Evolutionary conservation across 192 early-diverging fungal genomes (phyloP).

Genomic region (Phycomyces blakesleeanus): DNA sequence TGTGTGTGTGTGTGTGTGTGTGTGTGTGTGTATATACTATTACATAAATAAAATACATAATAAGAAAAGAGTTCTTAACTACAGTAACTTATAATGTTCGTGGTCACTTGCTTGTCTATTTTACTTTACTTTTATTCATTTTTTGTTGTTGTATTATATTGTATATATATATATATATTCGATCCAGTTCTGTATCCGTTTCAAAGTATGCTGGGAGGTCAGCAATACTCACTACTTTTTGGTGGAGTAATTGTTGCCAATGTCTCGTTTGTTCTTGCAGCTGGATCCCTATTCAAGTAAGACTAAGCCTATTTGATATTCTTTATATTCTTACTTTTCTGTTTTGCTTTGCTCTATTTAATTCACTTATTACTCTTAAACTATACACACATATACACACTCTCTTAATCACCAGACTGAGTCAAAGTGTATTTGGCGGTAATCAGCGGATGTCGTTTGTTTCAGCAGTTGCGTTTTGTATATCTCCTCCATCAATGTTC

Average conservation of each 20-base stretch:
- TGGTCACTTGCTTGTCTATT: no score
- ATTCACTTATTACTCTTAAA: neutral
- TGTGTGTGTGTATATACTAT: no score
- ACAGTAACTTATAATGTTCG: no score
- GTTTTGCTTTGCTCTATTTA: no score
- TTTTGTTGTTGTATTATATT: neutral
- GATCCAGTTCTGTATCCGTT: slow-evolving; percentile 52
- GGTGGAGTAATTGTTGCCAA: slow-evolving; percentile 76
- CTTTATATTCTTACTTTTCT: no score
- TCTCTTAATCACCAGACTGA: slow-evolving; percentile 26
- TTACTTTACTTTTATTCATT: neutral
- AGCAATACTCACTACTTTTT: slow-evolving; percentile 44
- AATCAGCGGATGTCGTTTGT: slow-evolving; percentile 55
- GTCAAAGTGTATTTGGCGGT: slow-evolving; percentile 5
- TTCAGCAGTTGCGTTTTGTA: slow-evolving; percentile 65
- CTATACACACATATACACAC: neutral
- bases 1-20: no score
- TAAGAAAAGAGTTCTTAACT: no score
- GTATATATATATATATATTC: no score
- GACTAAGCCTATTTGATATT: no score
- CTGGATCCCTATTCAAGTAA: slow-evolving; percentile 68
- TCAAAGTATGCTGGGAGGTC: slow-evolving; percentile 24
- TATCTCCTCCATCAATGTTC: slow-evolving; percentile 79
- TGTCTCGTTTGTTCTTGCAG: slow-evolving; percentile 67
- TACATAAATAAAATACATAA: no score